Base-by-base conservation (phyloP, 1,139 yeast species). In the Lodderomyces metapsilosis region DNA sequence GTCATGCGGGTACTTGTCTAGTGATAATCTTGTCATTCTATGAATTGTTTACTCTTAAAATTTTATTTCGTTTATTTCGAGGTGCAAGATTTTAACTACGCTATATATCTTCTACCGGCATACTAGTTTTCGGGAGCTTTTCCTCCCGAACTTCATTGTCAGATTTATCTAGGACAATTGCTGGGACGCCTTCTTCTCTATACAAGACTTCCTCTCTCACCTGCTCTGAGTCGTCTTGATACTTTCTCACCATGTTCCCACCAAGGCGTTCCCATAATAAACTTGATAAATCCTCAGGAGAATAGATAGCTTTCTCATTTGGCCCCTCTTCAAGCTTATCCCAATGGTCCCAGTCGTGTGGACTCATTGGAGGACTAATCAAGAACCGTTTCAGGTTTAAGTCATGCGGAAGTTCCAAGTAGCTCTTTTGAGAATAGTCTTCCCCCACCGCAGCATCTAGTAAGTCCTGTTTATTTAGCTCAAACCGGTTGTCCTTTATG, bases 271-370 rank as follows among this genome's bases (percentile, higher is more conserved):
- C 74, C 78, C 78, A 72, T 16, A 72, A 54, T 36, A 72, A 53
- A 48, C 71, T 72, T 4, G 74, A 61, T 20, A 72, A 53, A 34
- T 71, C 76, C 33, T 62, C 59, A 0, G 74, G 71, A n/a, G 74
- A 61, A 40, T 59, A 59, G 1, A 71, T 57, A 1, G 75, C 45
- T 40, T 61, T 58, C 36, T 57, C 53, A 43, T 66, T 65, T 1
- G 78, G 78, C 0, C 72, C 71, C 15, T 70, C 77, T 49, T 72
- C 78, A 0, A 58, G 65, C 41, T 56, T 65, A 41, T 64, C 65
- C 71, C 72, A 72, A 45, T 69, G 68, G 48, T 71, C 66, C 78
- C 78, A 72, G 39, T 68, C 78, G 2, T 71, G 76, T 1, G 78
- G 78, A 7, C 75, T 69, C n/a, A 66, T 50, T 5, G 78, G 78